Evolutionary conservation across 345 rosid genomes (phyloP).

Genomic region (Syzygium aqueum): DNA sequence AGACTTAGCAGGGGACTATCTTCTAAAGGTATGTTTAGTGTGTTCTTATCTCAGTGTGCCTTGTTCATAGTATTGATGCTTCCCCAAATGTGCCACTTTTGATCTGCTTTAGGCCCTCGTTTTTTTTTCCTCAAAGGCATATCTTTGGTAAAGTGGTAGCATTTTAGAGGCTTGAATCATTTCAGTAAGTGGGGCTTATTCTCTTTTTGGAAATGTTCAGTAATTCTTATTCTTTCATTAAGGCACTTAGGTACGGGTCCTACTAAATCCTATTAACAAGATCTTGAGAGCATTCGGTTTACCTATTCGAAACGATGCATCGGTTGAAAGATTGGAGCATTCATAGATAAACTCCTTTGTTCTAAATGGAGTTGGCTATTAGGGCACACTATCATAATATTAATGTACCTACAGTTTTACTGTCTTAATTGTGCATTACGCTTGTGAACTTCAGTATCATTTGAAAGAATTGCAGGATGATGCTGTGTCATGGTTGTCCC

Average conservation of each 20-base stretch:
- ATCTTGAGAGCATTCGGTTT: background rate
- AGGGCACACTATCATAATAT: background rate
- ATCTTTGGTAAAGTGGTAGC: background rate
- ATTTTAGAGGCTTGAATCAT: background rate
- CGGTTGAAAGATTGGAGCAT: background rate
- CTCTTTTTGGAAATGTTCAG: background rate
- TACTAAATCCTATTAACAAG: background rate
- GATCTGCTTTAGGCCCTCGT: background rate
- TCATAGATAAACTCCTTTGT: background rate
- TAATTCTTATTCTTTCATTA: background rate
- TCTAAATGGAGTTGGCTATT: background rate
- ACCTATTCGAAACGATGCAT: background rate
- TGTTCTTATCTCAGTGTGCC: background rate
- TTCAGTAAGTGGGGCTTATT: background rate
- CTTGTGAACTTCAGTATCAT: background rate
- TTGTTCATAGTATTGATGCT: background rate
- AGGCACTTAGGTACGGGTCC: background rate
- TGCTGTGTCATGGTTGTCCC: background rate
- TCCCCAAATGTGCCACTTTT: background rate
- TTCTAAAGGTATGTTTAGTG: constrained; percentile 30
- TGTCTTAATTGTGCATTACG: background rate
- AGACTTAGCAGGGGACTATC: constrained; percentile 29
- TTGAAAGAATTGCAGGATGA: background rate
- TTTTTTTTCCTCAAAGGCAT: background rate
- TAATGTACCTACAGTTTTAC: background rate